Conservation (phyloP, 2,329 filamentous ascomycete genomes). For the Aspergillus aculeatus region DNA sequence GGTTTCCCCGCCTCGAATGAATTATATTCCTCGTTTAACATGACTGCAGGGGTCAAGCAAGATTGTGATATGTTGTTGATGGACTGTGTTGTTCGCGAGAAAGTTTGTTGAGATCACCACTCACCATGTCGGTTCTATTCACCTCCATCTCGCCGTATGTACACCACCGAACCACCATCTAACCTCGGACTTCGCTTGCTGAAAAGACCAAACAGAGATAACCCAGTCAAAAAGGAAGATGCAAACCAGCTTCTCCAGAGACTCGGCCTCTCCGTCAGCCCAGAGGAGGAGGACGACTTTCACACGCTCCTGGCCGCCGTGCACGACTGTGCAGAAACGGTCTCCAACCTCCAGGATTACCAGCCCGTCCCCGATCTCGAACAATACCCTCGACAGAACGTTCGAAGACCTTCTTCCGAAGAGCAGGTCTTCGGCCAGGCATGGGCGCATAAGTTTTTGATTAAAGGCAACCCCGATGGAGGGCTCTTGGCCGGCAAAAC, state of each 20-base stretch:
- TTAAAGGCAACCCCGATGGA: conserved; percentile 34
- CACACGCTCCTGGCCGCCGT: conserved; percentile 51
- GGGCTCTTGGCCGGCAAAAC: conserved; percentile 45
- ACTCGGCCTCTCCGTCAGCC: conserved; percentile 40
- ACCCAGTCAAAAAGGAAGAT: conserved; percentile 45
- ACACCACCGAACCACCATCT: not conserved
- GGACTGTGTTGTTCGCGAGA: not conserved
- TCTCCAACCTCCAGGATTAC: conserved; percentile 50
- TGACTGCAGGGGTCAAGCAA: not conserved
- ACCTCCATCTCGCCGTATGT: conserved; percentile 30
- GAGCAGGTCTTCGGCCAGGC: conserved; percentile 51
- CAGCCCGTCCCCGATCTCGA: conserved; percentile 43
- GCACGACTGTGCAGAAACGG: conserved; percentile 51
- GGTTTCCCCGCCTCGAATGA: not conserved
- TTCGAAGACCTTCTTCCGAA: conserved; percentile 40
- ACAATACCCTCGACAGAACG: conserved; percentile 47
- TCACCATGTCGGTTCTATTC: conserved; percentile 29
- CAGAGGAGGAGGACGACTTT: conserved; percentile 46
- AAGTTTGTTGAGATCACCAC: not conserved
- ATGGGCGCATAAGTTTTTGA: conserved; percentile 53
- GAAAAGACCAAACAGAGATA: conserved; percentile 21
- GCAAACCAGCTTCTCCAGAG: conserved; percentile 37
- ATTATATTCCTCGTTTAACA: not conserved
- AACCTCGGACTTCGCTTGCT: not conserved
- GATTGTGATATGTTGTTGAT: not conserved